Percentiles rank a stretch among this genome's conserved stretches.
These are phyloP conservation scores for Trifolium pratense DNA, from an alignment of 306 rosid genomes.

Conservation along the genomic window DNA sequence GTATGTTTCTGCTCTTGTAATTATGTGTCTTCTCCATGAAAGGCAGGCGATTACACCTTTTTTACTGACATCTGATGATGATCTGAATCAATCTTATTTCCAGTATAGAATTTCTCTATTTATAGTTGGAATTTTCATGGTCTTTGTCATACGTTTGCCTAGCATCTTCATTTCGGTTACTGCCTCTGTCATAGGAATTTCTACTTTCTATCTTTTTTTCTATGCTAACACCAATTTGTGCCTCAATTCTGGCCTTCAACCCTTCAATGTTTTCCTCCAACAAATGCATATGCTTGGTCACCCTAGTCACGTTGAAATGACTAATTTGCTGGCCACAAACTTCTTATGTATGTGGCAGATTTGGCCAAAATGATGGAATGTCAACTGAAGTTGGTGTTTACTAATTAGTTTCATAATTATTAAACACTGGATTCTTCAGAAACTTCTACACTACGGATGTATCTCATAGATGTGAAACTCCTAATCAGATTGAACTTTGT, in stretches of 20 bases:
- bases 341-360: not conserved
- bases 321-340: not conserved
- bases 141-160: not conserved
- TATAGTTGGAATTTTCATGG: not conserved
- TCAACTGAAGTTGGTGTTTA: not conserved
- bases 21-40: not conserved
- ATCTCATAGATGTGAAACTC: not conserved
- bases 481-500: not conserved
- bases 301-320: not conserved
- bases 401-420: not conserved
- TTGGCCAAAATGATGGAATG: not conserved
- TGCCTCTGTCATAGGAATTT: no score
- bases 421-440: not conserved
- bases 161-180: not conserved
- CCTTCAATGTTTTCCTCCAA: not conserved
- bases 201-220: not conserved
- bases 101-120: not conserved
- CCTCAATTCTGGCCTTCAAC: constrained; percentile 2
- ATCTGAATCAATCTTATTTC: not conserved
- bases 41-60: not conserved
- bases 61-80: not conserved
- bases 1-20: not conserved
- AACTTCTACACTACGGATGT: not conserved
- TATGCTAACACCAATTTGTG: no score
- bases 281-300: not conserved